These are phyloP conservation scores for Phlebopus sp. DNA, from an alignment of 1,284 basidiomycete genomes.

Conservation along the genomic window DNA sequence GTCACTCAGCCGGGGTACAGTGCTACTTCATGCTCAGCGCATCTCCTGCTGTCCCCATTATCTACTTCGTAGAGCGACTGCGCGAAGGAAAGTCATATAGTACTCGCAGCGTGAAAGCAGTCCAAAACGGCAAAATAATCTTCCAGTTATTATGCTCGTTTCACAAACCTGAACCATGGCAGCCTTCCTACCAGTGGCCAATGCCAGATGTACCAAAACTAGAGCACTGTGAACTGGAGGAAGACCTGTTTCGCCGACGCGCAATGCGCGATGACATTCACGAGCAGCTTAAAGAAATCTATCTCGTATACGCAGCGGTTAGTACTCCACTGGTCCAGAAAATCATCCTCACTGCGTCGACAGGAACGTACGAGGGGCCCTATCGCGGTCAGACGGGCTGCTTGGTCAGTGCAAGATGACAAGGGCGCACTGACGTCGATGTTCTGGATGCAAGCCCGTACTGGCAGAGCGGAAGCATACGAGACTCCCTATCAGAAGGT, in stretches of 20 bases:
- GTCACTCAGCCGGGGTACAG: slow-evolving; percentile 35
- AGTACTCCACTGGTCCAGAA: slow-evolving; percentile 14
- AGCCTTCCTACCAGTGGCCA: slow-evolving; percentile 62
- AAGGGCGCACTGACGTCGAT: slow-evolving; percentile 55
- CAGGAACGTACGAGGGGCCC: slow-evolving; percentile 73
- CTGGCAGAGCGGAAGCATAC: slow-evolving; percentile 55
- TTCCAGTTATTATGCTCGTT: slow-evolving; percentile 89
- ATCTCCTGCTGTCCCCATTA: slow-evolving; percentile 72
- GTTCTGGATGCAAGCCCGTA: slow-evolving; percentile 81
- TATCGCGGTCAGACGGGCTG: slow-evolving; percentile 59
- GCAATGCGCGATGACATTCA: slow-evolving; percentile 35
- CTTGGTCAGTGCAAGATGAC: slow-evolving; percentile 34
- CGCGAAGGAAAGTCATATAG: slow-evolving; percentile 75
- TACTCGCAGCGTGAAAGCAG: slow-evolving; percentile 68
- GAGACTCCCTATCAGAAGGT: slow-evolving; percentile 80
- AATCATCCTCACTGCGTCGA: neutral
- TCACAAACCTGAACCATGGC: slow-evolving; percentile 75
- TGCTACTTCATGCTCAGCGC: slow-evolving; percentile 83
- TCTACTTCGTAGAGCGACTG: slow-evolving; percentile 85
- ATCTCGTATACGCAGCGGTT: slow-evolving; percentile 46
- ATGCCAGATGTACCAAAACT: slow-evolving; percentile 63
- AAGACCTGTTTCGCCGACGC: slow-evolving; percentile 40
- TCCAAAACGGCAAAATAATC: slow-evolving; percentile 73
- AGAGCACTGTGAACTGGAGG: slow-evolving; percentile 65
- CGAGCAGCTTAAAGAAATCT: slow-evolving; percentile 32